Base-by-base conservation (phyloP, 2,329 filamentous ascomycete species). In the Alternaria gaisen region DNA sequence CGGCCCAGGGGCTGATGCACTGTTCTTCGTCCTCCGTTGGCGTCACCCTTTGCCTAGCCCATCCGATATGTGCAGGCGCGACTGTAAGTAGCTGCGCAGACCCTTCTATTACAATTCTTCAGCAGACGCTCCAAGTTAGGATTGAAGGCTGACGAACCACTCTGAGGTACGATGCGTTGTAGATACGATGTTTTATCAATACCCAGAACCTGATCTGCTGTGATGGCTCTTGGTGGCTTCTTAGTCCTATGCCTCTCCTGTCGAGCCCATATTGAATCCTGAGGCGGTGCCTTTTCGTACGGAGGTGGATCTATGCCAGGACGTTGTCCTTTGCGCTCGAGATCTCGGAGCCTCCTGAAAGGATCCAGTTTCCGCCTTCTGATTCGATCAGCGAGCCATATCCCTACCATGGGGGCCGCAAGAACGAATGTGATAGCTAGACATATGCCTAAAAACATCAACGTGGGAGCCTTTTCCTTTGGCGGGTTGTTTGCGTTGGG, bases 131-230 rank as follows among this genome's bases (percentile, higher is more conserved):
- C n/a, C 22, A 43, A 26, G 32, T 38, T n/a, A 42, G 41, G n/a
- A 16, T 43, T n/a, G 4, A 12, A 10, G 26, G 18, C 26, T 26
- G n/a, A 55, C 53, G n/a, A 46, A 55, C 28, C 42, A 43, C 36
- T 54, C 24, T 40, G 56, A 24, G 44, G 50, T 24, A 53, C 8
- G 16, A 59, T 50, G 16, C 43, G 30, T 32, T 24, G 26, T 16
- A 62, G 32, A 20, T 47, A 59, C 10, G 59, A 62, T 12, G 48
- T 30, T 14, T 65, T 65, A 38, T 65, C 62, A 20, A 57, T 47
- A 7, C 59, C 62, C 18, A 65, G 32, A 14, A 65, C 32, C 38
- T 57, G 59, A 32, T 62, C 56, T 28, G 59, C 34, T 7, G 56
- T 65, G 30, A 59, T 24, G 14, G 36, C 47, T 36, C 43, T 51